Evolutionary conservation across 441 rosid species (phyloP), one percentile per base, ranked within the genome.

Genomic region (Croton laevigatus): DNA sequence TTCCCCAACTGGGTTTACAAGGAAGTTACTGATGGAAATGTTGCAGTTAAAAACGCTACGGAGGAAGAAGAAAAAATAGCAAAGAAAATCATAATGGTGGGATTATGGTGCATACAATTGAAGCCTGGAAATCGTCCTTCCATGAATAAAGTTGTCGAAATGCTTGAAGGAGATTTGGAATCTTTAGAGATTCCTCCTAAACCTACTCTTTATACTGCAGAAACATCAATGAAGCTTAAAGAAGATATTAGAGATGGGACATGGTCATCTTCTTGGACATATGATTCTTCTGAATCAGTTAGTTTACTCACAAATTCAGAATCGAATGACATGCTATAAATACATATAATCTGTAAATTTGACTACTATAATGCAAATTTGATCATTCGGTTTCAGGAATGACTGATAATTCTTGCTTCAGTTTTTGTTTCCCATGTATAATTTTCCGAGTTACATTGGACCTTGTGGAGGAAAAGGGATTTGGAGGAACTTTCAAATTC

Each of bases 381-480:
- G 68, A 49, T 14, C 22, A 48, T 32, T 65, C 19, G 48, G 65
- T 46, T 42, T 79, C 79, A 8, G 68, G 13, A n/a, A 79, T 73
- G 12, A 65, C 44, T 36, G 34, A 64, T 23, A 75, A 42, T 37
- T 65, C 70, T 55, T 34, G 70, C 19, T 61, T 6, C 20, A 45
- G 38, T 27, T 27, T 27, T 17, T 62, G 66, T 61, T 48, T 58
- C 36, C 59, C 53, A 10, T 37, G 19, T 2, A 27, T 27, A 27
- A 27, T 27, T 27, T 27, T 27, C 32, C 2, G 32, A 27, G 32
- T 27, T 27, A 27, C 2, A 27, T 66, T 42, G 49, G 59, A 51
- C 40, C 70, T 61, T 27, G 69, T 23, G 45, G 75, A 70, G 46
- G 69, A 59, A 53, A 77, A 80, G 32, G 81, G 83, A 66, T 71